phyloP scores from a whole-genome alignment of 768 basidiomycete genomes.

The Rhodosporidiobolus sp. region DNA sequence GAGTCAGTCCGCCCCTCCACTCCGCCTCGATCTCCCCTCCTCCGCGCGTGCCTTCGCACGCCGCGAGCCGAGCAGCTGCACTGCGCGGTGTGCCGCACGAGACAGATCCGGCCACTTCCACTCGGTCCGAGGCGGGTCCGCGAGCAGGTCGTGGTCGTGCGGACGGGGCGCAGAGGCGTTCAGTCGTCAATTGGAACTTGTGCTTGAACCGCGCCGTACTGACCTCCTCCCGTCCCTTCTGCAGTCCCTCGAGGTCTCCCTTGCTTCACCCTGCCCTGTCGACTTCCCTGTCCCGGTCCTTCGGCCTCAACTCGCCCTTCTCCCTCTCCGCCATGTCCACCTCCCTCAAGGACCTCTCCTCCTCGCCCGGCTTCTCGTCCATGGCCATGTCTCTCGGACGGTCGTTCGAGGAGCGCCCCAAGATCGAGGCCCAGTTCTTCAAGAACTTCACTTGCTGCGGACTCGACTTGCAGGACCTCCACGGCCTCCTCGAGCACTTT shows the following conservation, averaged over 20 bases:
- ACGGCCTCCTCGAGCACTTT: conserved; percentile 85
- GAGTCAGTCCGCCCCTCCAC: conserved; percentile 5
- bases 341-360: conserved; percentile 35
- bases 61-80: background rate
- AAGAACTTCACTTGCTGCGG: conserved; percentile 90
- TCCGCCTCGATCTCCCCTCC: no score
- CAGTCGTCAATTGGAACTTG: background rate
- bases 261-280: conserved; percentile 38
- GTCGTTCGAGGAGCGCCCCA: conserved; percentile 44
- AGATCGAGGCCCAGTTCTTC: conserved; percentile 53
- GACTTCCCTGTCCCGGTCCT: conserved; percentile 36
- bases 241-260: conserved; percentile 34
- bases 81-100: no score
- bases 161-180: no score
- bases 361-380: conserved; percentile 40
- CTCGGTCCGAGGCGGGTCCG: no score
- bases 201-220: background rate
- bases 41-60: background rate
- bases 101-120: no score
- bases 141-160: no score
- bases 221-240: background rate
- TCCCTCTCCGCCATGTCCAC: conserved; percentile 39
- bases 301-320: conserved; percentile 41
- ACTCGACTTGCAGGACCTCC: conserved; percentile 67
- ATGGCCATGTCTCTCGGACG: conserved; percentile 43